Percentiles rank a stretch among this genome's conserved stretches.
Conservation (phyloP, 2,329 filamentous ascomycete genomes). For the Colletotrichum horii region DNA sequence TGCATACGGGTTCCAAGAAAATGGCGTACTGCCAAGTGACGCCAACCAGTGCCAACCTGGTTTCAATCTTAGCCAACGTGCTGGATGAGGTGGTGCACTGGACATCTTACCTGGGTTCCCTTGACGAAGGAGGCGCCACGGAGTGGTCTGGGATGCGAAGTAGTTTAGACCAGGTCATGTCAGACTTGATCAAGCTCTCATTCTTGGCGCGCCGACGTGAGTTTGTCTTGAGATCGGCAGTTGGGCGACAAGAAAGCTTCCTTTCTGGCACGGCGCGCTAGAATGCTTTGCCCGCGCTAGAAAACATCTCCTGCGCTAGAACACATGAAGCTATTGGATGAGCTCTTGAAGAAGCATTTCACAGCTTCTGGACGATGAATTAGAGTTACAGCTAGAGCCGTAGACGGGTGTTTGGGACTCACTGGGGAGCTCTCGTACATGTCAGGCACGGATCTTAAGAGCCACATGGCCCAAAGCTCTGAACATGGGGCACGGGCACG, state of each 20-base stretch:
- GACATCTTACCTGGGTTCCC: not conserved
- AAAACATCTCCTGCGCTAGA: not conserved
- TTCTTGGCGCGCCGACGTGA: not conserved
- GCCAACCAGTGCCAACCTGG: constrained; percentile 3
- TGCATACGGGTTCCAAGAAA: constrained; percentile 5
- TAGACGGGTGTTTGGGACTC: not conserved
- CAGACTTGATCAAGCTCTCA: not conserved
- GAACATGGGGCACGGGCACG: not conserved
- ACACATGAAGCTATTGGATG: not conserved
- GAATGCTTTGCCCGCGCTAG: not conserved
- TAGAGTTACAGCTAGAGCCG: not conserved
- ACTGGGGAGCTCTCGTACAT: not conserved
- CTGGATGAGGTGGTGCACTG: not conserved
- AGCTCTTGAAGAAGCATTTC: not conserved
- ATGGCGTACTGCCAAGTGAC: constrained; percentile 11
- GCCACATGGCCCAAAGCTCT: not conserved
- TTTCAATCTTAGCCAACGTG: not conserved
- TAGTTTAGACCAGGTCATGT: not conserved
- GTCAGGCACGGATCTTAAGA: not conserved
- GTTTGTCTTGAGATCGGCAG: not conserved
- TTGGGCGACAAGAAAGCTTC: constrained; percentile 9
- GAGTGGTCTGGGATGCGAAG: not conserved
- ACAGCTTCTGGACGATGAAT: not conserved
- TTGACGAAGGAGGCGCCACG: not conserved
- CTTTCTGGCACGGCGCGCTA: not conserved